Conservation (phyloP, 441 rosid species). For the Adansonia rubrostipa region DNA sequence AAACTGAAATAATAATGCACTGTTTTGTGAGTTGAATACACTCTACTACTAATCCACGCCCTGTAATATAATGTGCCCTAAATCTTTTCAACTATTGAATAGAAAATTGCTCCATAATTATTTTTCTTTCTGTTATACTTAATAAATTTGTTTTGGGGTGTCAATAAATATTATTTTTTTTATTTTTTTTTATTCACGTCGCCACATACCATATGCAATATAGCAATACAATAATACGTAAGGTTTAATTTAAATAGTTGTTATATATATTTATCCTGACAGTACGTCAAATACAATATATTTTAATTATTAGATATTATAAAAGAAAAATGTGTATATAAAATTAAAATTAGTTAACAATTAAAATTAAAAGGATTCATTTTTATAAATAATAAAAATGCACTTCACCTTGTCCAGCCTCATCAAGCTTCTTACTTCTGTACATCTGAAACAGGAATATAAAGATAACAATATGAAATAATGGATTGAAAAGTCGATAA, state of each 20-base stretch:
- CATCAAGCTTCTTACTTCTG: conserved; percentile 71
- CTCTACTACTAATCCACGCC: neutral
- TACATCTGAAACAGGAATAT: conserved; percentile 52
- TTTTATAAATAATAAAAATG: neutral
- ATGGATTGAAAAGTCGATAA: neutral
- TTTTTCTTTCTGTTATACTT: too few species aligned
- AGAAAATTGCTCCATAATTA: too few species aligned
- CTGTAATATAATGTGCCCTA: neutral
- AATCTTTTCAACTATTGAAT: too few species aligned
- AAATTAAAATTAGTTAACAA: neutral
- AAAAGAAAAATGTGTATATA: too few species aligned
- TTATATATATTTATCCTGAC: neutral
- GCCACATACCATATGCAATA: too few species aligned
- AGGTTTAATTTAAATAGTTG: neutral
- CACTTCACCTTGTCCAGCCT: conserved; percentile 56
- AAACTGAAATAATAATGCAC: conserved; percentile 34
- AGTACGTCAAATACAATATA: too few species aligned
- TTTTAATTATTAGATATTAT: too few species aligned
- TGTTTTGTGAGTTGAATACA: neutral
- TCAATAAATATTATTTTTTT: too few species aligned
- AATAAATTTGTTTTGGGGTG: too few species aligned
- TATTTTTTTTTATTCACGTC: too few species aligned
- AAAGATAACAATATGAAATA: neutral
- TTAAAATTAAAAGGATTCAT: neutral
- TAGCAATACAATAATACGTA: too few species aligned